phyloP scores from a whole-genome alignment of 768 basidiomycete genomes.

The Podaxis sp. region DNA sequence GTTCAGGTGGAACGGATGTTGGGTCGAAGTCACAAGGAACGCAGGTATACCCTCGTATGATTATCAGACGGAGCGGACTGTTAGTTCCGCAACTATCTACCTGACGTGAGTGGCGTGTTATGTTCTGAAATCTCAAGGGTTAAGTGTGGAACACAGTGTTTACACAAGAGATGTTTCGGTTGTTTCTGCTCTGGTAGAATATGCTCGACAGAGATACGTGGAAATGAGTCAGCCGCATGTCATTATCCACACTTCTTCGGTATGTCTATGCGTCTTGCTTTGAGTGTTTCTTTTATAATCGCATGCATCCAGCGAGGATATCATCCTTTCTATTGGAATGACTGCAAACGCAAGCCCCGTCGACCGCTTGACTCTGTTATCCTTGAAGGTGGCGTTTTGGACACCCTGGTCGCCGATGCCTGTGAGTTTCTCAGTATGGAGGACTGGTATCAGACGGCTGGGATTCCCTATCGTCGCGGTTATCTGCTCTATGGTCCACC shows the following conservation, averaged over 20 bases:
- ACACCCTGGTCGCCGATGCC: conserved; percentile 43
- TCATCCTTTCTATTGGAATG: conserved; percentile 35
- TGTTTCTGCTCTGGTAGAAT: conserved; percentile 37
- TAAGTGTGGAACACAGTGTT: conserved; percentile 23
- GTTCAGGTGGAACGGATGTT: conserved; percentile 41
- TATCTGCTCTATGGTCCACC: conserved; percentile 54
- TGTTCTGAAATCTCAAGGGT: background rate
- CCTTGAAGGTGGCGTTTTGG: conserved; percentile 40
- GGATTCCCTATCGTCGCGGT: conserved; percentile 52
- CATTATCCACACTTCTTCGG: conserved; percentile 33
- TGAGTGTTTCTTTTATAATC: background rate
- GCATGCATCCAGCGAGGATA: conserved; percentile 26
- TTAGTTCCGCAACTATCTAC: conserved; percentile 17
- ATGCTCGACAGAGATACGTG: conserved; percentile 35
- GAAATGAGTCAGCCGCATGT: conserved; percentile 37
- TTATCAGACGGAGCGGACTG: conserved; percentile 1
- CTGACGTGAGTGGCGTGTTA: conserved; percentile 28
- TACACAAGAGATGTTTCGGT: conserved; percentile 40
- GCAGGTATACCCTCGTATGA: conserved; percentile 10
- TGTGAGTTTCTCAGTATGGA: conserved; percentile 46
- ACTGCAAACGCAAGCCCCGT: conserved; percentile 41
- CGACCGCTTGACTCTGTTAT: conserved; percentile 48
- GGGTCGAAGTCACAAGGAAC: conserved; percentile 31
- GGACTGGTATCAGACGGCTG: conserved; percentile 49
- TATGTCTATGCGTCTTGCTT: conserved; percentile 15